Conservation (phyloP, 2,329 filamentous ascomycete genomes). For the Phialophora chinensis region DNA sequence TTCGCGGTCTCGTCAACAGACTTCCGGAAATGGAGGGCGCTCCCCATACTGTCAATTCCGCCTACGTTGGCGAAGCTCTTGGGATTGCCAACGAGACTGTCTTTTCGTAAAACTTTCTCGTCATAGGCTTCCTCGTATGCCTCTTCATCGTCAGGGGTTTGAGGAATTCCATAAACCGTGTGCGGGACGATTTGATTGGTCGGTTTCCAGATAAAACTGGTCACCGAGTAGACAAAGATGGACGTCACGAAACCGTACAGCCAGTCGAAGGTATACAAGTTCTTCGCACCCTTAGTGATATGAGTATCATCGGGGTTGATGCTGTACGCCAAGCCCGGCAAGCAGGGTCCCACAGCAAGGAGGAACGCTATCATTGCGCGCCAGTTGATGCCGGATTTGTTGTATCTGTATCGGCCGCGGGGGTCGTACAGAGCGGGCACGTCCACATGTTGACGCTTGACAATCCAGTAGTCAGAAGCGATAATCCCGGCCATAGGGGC, state of each 20-base stretch:
- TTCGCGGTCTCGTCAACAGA: slow-evolving; percentile 33
- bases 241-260: slow-evolving; percentile 65
- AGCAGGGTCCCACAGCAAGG: slow-evolving; percentile 40
- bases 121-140: slow-evolving; percentile 30
- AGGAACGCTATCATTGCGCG: slow-evolving; percentile 30
- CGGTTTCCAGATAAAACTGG: slow-evolving; percentile 32
- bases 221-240: slow-evolving; percentile 60
- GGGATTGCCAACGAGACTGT: slow-evolving; percentile 34
- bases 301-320: slow-evolving; percentile 44
- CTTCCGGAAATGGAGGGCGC: slow-evolving; percentile 26
- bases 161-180: slow-evolving; percentile 35
- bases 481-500: slow-evolving; percentile 41
- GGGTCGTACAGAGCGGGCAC: slow-evolving; percentile 37
- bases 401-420: slow-evolving; percentile 38
- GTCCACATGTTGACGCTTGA: slow-evolving; percentile 34
- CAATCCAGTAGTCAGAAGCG: slow-evolving; percentile 39
- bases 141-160: slow-evolving; percentile 27
- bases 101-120: slow-evolving; percentile 31
- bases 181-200: slow-evolving; percentile 26
- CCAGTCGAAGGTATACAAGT: slow-evolving; percentile 71
- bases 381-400: slow-evolving; percentile 66
- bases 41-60: slow-evolving; percentile 31
- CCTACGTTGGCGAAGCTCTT: slow-evolving; percentile 34
- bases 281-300: slow-evolving; percentile 53
- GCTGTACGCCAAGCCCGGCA: slow-evolving; percentile 64